Conservation (phyloP, 108 stramenopile species). For the Cylindrotheca closterium region DNA sequence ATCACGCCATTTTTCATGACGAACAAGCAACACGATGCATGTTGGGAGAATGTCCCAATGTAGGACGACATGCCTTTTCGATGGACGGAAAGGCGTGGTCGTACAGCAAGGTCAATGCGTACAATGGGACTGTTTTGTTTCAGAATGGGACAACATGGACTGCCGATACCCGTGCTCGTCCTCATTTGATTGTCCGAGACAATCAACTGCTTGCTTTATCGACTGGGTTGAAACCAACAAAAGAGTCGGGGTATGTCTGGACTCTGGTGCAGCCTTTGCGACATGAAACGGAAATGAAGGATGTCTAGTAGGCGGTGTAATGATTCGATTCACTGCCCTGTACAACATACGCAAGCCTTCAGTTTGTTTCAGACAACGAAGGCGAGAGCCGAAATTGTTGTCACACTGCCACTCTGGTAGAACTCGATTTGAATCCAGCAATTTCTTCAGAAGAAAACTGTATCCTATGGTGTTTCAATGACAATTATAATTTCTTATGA, state of each 20-base stretch:
- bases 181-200: conserved; percentile 17
- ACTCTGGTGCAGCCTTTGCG: conserved; percentile 26
- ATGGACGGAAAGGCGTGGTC: conserved; percentile 22
- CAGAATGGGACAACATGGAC: background rate
- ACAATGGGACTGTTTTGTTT: conserved; percentile 16
- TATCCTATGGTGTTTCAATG: no score
- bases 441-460: no score
- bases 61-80: conserved; percentile 27
- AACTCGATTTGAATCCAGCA: no score
- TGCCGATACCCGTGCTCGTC: conserved; percentile 25
- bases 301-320: no score
- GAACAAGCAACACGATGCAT: conserved; percentile 36
- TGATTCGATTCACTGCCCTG: no score
- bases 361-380: no score
- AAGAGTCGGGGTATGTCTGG: conserved; percentile 22
- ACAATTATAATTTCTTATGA: no score
- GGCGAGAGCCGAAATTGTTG: no score
- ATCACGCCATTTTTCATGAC: conserved; percentile 32
- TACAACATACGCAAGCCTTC: no score
- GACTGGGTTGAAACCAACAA: conserved; percentile 21
- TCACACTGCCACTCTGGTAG: no score
- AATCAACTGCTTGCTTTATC: conserved; percentile 13
- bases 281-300: no score
- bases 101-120: conserved; percentile 22
- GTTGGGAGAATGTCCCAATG: conserved; percentile 16